Conservation (phyloP, 176 grass and related monocot genomes). For the Saccharum officinarum region DNA sequence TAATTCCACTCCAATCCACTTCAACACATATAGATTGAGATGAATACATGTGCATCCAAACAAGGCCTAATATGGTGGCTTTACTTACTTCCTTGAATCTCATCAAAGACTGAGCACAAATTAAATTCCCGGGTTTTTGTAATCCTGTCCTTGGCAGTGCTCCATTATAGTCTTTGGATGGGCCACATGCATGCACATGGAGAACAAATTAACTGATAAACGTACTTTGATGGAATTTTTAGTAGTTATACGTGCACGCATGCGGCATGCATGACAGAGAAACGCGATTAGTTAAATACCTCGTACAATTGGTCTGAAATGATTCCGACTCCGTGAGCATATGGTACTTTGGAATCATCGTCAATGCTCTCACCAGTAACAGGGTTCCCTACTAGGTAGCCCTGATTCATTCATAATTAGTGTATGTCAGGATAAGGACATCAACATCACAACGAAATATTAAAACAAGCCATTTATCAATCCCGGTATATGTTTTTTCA, state of each 20-base stretch:
- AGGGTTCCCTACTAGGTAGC: conserved; percentile 58
- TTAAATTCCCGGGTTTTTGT: neutral
- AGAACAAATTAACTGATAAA: neutral
- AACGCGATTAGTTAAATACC: conserved; percentile 22
- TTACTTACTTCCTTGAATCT: conserved; percentile 33
- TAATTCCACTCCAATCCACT: no score
- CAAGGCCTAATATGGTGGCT: neutral
- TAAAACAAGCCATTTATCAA: no score
- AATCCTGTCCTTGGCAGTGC: conserved; percentile 46
- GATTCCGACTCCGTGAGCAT: conserved; percentile 49
- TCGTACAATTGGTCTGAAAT: conserved; percentile 60
- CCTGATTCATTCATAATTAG: conserved; percentile 15
- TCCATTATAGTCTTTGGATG: conserved; percentile 13
- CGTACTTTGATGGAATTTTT: neutral
- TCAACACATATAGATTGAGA: no score
- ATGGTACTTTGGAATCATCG: conserved; percentile 21
- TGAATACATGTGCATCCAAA: no score
- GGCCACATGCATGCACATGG: neutral
- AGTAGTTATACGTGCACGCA: neutral
- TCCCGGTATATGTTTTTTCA: no score
- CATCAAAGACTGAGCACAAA: conserved; percentile 36
- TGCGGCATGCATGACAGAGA: no score
- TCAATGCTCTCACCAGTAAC: conserved; percentile 25
- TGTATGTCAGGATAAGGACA: no score
- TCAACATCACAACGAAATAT: neutral